Evolutionary conservation across 345 rosid genomes (phyloP).

Genomic region (Stellera chamaejasme): DNA sequence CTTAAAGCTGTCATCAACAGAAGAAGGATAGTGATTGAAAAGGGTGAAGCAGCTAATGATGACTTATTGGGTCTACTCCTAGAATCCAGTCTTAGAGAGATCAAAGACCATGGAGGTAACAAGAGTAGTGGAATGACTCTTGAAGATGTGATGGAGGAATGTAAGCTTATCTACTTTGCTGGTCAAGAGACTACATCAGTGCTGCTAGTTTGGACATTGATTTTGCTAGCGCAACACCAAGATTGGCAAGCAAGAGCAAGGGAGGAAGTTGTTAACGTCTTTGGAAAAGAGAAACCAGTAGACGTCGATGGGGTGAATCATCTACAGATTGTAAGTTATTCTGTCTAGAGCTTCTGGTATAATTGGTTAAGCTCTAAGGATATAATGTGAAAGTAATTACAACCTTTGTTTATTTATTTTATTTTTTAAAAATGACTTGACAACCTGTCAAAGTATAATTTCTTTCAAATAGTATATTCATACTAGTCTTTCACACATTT

Average conservation of each 20-base stretch:
- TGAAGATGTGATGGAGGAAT: conserved; percentile 54
- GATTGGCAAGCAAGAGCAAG: conserved; percentile 60
- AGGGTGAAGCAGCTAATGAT: conserved; percentile 16
- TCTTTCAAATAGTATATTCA: no score
- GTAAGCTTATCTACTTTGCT: conserved; percentile 53
- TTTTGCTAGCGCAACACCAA: conserved; percentile 35
- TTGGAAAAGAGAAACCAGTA: conserved; percentile 22
- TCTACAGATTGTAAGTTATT: conserved; percentile 46
- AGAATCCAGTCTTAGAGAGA: conserved; percentile 30
- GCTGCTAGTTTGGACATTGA: conserved; percentile 48
- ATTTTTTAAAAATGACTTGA: no score
- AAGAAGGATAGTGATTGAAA: conserved; percentile 27
- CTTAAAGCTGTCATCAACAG: conserved; percentile 26
- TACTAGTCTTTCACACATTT: no score
- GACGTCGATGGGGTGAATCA: conserved; percentile 22
- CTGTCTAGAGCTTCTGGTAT: no score
- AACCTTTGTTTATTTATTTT: no score
- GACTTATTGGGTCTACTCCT: conserved; percentile 37
- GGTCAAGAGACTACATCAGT: conserved; percentile 59
- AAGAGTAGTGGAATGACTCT: conserved; percentile 19
- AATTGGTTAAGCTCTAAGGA: no score
- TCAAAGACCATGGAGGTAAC: conserved; percentile 18
- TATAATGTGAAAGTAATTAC: no score
- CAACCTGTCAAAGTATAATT: no score
- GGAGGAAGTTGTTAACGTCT: conserved; percentile 47